phyloP scores from a whole-genome alignment of 331 rosid genomes.

The Erythrophleum ivorense region DNA sequence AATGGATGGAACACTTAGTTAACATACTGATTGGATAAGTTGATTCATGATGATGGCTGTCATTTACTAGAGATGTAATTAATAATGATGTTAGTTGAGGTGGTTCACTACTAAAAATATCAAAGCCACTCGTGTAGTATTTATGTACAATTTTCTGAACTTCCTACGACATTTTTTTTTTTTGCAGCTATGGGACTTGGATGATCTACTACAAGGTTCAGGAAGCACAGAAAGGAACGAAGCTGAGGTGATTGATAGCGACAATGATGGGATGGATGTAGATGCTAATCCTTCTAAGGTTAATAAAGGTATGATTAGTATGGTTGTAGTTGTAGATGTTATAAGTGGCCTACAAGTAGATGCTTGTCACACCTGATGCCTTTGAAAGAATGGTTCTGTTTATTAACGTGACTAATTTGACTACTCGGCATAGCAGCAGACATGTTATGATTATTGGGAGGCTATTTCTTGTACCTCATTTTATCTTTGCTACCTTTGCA shows the following conservation, averaged over 20 bases:
- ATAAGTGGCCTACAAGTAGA: background rate
- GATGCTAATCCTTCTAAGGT: constrained; percentile 47
- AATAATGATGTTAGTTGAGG: no score
- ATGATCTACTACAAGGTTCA: constrained; percentile 59
- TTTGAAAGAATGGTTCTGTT: background rate
- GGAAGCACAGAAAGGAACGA: constrained; percentile 39
- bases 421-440: background rate
- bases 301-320: constrained; percentile 50
- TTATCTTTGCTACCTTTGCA: constrained; percentile 42
- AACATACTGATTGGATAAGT: background rate
- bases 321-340: constrained; percentile 9
- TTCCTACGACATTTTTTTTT: background rate
- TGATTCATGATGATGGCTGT: constrained; percentile 26
- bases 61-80: background rate
- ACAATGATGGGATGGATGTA: constrained; percentile 61
- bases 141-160: constrained; percentile 16
- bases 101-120: background rate
- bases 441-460: background rate
- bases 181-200: constrained; percentile 75
- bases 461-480: background rate
- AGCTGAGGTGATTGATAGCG: constrained; percentile 42
- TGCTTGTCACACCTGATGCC: background rate
- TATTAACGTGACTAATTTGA: background rate
- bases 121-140: background rate
- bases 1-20: background rate